These are phyloP conservation scores for Saccharum spontaneum DNA, from an alignment of 176 grass and related monocot genomes.

Conservation along the genomic window DNA sequence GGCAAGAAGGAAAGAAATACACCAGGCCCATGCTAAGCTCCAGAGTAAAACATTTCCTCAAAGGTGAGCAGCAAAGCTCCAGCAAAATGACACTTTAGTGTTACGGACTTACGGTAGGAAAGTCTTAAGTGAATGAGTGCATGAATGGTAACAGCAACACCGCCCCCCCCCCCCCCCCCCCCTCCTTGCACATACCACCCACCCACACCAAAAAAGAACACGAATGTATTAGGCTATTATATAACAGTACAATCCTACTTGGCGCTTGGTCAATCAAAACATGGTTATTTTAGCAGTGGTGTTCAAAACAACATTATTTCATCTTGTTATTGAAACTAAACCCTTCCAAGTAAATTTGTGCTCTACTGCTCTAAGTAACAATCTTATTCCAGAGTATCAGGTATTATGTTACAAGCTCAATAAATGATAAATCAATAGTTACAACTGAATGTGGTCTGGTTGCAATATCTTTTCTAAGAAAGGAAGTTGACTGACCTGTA, in stretches of 20 bases:
- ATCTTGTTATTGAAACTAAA: background rate
- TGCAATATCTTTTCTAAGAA: slow-evolving; percentile 33
- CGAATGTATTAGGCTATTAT: background rate
- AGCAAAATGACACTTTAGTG: background rate
- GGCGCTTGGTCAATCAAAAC: background rate
- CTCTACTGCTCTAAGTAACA: background rate
- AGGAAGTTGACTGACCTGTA: slow-evolving; percentile 59
- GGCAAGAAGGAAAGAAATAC: background rate
- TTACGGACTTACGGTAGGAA: background rate
- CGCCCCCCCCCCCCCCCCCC: background rate
- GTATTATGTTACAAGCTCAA: slow-evolving; percentile 24
- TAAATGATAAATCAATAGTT: slow-evolving; percentile 17
- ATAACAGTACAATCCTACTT: background rate
- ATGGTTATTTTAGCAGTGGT: background rate
- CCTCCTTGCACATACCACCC: too few relatives aligned
- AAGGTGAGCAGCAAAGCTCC: background rate
- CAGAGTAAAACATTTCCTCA: background rate
- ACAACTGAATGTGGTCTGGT: background rate
- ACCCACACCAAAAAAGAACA: background rate
- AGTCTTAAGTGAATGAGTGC: background rate
- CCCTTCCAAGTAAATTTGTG: slow-evolving; percentile 8
- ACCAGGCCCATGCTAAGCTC: background rate
- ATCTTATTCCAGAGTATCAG: slow-evolving; percentile 1
- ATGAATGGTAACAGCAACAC: background rate
- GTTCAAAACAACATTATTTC: background rate